Conservation (phyloP, 495 filamentous ascomycete genomes). For the Extremus antarcticus region DNA sequence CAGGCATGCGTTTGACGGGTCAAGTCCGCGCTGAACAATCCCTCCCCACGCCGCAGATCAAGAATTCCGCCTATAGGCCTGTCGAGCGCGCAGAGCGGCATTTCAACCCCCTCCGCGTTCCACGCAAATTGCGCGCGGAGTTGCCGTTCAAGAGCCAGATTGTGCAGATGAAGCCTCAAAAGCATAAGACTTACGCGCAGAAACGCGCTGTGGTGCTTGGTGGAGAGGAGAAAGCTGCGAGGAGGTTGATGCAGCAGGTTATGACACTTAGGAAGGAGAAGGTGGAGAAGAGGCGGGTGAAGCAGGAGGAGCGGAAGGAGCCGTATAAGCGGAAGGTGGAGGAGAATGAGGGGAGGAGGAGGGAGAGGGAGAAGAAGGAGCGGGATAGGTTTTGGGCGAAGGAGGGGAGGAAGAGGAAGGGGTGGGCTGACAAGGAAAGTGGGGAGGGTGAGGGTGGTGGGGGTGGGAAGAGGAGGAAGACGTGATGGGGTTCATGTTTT, state of each 20-base stretch:
- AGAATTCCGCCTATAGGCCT: slow-evolving; percentile 71
- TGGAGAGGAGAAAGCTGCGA: slow-evolving; percentile 75
- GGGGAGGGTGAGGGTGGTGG: slow-evolving; percentile 54
- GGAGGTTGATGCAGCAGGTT: slow-evolving; percentile 87
- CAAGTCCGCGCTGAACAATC: slow-evolving; percentile 70
- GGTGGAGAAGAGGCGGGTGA: slow-evolving; percentile 61
- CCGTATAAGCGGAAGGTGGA: slow-evolving; percentile 70
- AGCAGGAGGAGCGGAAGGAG: slow-evolving; percentile 75
- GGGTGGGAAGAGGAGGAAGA: slow-evolving; percentile 51
- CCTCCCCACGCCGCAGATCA: slow-evolving; percentile 63
- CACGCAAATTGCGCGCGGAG: slow-evolving; percentile 67
- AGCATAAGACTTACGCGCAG: slow-evolving; percentile 79
- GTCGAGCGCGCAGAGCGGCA: slow-evolving; percentile 71
- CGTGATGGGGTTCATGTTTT: too few species aligned
- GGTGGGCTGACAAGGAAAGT: slow-evolving; percentile 48
- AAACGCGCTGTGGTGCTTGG: slow-evolving; percentile 81
- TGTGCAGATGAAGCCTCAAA: slow-evolving; percentile 63
- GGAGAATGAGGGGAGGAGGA: slow-evolving; percentile 70
- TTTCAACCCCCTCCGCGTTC: slow-evolving; percentile 91
- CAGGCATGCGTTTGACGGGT: slow-evolving; percentile 87
- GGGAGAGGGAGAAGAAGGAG: slow-evolving; percentile 76
- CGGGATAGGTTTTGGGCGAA: slow-evolving; percentile 83
- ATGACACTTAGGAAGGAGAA: slow-evolving; percentile 87
- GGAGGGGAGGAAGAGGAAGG: slow-evolving; percentile 89
- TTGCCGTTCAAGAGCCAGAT: slow-evolving; percentile 93